Evolutionary conservation across 2,329 filamentous ascomycete species (phyloP).

Genomic region (Ascochyta rabiei): DNA sequence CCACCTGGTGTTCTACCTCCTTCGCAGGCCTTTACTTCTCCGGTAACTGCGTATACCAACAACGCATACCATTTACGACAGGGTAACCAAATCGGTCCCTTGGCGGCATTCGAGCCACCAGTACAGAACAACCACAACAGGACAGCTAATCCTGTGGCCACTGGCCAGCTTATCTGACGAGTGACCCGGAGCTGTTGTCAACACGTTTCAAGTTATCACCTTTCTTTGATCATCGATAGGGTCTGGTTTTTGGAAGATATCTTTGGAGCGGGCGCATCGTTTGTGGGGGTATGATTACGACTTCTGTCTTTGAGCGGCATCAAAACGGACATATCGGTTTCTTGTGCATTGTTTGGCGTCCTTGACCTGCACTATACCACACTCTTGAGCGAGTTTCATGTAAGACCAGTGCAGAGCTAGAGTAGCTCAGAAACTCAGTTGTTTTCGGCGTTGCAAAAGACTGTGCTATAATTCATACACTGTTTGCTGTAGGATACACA

Average conservation of each 20-base stretch:
- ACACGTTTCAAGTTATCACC: background rate
- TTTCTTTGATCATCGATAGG: constrained; percentile 8
- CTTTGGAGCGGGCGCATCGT: constrained; percentile 11
- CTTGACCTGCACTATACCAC: constrained; percentile 16
- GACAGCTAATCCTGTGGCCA: constrained; percentile 39
- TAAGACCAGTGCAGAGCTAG: constrained; percentile 4
- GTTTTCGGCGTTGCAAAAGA: constrained; percentile 25
- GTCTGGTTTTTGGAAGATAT: constrained; percentile 5
- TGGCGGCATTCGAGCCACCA: constrained; percentile 34
- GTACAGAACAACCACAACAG: constrained; percentile 33
- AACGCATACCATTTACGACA: constrained; percentile 37
- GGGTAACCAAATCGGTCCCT: constrained; percentile 28
- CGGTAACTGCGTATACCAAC: constrained; percentile 35
- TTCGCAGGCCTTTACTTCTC: constrained; percentile 32
- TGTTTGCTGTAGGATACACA: background rate
- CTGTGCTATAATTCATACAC: background rate
- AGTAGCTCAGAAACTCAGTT: constrained; percentile 2
- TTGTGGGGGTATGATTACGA: constrained; percentile 17
- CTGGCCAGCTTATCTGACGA: constrained; percentile 41
- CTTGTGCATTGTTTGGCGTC: constrained; percentile 16
- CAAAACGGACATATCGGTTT: constrained; percentile 21
- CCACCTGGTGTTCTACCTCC: constrained; percentile 32
- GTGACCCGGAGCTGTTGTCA: background rate
- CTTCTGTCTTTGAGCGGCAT: constrained; percentile 33
- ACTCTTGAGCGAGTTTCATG: constrained; percentile 10